Conservation (phyloP, 2,329 filamentous ascomycete genomes). For the Pseudomassariella vexata region DNA sequence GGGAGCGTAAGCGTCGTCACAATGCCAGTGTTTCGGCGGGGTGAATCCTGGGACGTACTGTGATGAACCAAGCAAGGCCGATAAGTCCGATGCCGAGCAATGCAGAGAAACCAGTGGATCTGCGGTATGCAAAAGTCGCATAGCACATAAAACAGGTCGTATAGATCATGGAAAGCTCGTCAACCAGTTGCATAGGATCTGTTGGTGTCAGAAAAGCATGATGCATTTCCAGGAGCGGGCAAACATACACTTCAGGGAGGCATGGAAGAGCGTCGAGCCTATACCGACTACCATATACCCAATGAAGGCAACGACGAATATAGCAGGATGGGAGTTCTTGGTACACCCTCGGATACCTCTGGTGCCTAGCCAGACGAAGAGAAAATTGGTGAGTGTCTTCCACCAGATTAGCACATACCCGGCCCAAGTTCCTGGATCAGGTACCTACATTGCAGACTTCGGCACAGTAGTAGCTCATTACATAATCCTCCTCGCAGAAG, state of each 20-base stretch:
- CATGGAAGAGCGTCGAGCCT: constrained; percentile 52
- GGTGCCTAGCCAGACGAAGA: constrained; percentile 74
- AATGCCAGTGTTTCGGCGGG: not conserved
- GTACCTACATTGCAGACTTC: constrained; percentile 61
- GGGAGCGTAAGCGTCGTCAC: not conserved
- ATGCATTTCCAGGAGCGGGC: not conserved
- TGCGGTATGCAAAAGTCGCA: constrained; percentile 69
- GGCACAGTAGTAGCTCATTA: constrained; percentile 68
- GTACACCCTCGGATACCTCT: constrained; percentile 72
- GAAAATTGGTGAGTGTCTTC: constrained; percentile 70
- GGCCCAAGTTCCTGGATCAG: constrained; percentile 1
- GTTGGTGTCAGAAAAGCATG: constrained; percentile 7
- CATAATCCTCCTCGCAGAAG: constrained; percentile 75
- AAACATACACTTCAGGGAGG: constrained; percentile 47
- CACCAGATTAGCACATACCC: constrained; percentile 14
- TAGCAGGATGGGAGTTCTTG: constrained; percentile 63
- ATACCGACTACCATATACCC: constrained; percentile 50
- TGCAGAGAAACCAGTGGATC: constrained; percentile 42
- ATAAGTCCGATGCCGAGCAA: constrained; percentile 53
- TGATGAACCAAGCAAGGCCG: constrained; percentile 61
- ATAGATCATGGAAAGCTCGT: constrained; percentile 57
- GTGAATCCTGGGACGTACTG: constrained; percentile 41
- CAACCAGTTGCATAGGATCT: constrained; percentile 57
- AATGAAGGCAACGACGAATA: constrained; percentile 63
- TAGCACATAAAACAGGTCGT: constrained; percentile 51